phyloP scores from a whole-genome alignment of 2,329 filamentous ascomycete species.

The Diaporthe australafricana region DNA sequence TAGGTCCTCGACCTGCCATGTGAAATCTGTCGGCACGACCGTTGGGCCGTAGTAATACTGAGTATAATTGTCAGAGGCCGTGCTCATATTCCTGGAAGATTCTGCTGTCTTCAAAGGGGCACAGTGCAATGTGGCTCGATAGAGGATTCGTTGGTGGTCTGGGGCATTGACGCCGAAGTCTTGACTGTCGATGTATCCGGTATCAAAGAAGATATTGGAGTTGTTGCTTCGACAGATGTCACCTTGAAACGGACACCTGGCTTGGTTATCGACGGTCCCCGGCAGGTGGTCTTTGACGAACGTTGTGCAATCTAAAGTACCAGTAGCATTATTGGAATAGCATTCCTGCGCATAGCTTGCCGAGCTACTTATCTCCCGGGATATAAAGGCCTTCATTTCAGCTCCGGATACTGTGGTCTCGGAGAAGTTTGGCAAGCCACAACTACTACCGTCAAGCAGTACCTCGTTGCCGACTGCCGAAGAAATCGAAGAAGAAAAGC shows the following conservation, averaged over 20 bases:
- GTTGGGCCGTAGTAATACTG: slow-evolving; percentile 13
- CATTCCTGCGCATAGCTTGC: slow-evolving; percentile 39
- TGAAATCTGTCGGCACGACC: background rate
- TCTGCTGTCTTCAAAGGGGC: slow-evolving; percentile 12
- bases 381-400: accelerated
- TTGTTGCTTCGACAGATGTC: slow-evolving; percentile 30
- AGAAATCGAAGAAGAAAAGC: background rate
- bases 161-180: slow-evolving; percentile 40
- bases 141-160: slow-evolving; percentile 31
- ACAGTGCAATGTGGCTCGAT: background rate
- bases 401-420: too few relatives aligned
- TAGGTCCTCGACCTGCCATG: background rate
- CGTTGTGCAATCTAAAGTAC: slow-evolving; percentile 2
- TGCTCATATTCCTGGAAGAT: background rate
- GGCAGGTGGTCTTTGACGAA: slow-evolving; percentile 23
- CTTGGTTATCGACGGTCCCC: slow-evolving; percentile 1
- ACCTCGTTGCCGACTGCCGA: background rate
- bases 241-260: slow-evolving; percentile 38
- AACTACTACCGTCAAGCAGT: background rate
- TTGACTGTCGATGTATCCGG: slow-evolving; percentile 37
- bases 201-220: slow-evolving; percentile 31
- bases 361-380: background rate
- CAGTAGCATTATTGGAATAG: slow-evolving; percentile 30
- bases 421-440: background rate
- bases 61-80: background rate